Conservation (phyloP, 2,329 filamentous ascomycete species). For the Curvularia verruculosa region DNA sequence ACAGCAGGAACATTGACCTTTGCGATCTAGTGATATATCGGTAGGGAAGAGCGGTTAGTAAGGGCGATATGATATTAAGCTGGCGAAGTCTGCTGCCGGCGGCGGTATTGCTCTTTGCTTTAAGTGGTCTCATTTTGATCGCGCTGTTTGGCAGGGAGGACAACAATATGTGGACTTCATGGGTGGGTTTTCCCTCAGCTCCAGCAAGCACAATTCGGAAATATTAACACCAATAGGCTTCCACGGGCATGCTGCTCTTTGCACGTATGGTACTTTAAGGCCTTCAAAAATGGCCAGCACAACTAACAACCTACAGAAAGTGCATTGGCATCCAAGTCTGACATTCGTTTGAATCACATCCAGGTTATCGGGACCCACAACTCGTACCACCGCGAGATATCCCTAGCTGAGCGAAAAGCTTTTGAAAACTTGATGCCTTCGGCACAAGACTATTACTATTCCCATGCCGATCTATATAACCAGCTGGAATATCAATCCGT, state of each 20-base stretch:
- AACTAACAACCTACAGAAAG: constrained; percentile 21
- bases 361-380: constrained; percentile 61
- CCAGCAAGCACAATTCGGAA: constrained; percentile 3
- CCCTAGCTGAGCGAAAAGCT: constrained; percentile 49
- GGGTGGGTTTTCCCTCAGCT: constrained; percentile 10
- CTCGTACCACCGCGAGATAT: constrained; percentile 58
- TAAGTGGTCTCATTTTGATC: constrained; percentile 3
- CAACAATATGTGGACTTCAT: constrained; percentile 20
- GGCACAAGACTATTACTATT: constrained; percentile 56
- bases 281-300: neutral
- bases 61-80: constrained; percentile 20
- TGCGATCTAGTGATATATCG: constrained; percentile 15
- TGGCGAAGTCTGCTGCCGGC: constrained; percentile 13
- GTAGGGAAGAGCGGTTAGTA: neutral
- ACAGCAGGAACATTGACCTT: constrained; percentile 7
- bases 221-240: constrained; percentile 18
- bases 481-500: constrained; percentile 56
- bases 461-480: constrained; percentile 53
- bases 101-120: constrained; percentile 3
- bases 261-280: constrained; percentile 19
- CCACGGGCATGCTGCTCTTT: constrained; percentile 27
- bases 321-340: constrained; percentile 18
- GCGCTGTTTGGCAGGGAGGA: neutral
- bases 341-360: constrained; percentile 59
- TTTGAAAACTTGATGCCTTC: constrained; percentile 50